Base-by-base conservation (phyloP, 169 alveolate species). In the Eimeria brunetti region DNA sequence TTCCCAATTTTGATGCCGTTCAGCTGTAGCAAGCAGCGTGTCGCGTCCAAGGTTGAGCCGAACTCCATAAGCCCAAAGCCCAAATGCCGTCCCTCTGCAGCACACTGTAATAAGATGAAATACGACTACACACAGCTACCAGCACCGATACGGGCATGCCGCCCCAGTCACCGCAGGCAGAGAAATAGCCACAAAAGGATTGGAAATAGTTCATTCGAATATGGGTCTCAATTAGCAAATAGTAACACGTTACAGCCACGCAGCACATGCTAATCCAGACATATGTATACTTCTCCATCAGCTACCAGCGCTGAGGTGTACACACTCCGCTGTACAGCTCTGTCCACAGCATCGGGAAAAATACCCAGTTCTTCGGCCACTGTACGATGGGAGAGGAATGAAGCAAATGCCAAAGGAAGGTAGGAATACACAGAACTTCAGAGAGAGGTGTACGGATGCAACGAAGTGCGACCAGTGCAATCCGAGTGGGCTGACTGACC, bases 21-120 rank as follows among this genome's bases (percentile, higher is more conserved):
- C 46, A 92, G 83, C 88, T 92, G 88, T 38, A 92, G 30, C 62
- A 92, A 73, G 88, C 94, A 81, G 81, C 62, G 96, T 73, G 96
- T 92, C 53, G 96, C 96, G 46, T 92, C 94, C 64, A 92, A 36
- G 16, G 96, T 92, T 18, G 92, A 56, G 62, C 69, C 89, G 49
- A 92, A 92, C 38, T 44, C 58, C n/a, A 92, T 33, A 58, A 83
- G 46, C 36, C 96, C 96, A 56, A 88, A 81, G 3, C 96, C 96
- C 69, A 88, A 88, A 78, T 92, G 96, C 62, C 93, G 81, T 18
- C 96, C 96, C n/a, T 92, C 96, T 92, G 93, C 80, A 69, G 46
- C 9, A 22, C 46, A 18, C 24, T 14, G 83, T 56, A 73, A 36
- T 36, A 36, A 30, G 46, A 36, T 38, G 22, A 38, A 73, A 16